Evolutionary conservation across 306 rosid species (phyloP), one percentile per base, ranked within the genome.

Genomic region (Lupinus albus): DNA sequence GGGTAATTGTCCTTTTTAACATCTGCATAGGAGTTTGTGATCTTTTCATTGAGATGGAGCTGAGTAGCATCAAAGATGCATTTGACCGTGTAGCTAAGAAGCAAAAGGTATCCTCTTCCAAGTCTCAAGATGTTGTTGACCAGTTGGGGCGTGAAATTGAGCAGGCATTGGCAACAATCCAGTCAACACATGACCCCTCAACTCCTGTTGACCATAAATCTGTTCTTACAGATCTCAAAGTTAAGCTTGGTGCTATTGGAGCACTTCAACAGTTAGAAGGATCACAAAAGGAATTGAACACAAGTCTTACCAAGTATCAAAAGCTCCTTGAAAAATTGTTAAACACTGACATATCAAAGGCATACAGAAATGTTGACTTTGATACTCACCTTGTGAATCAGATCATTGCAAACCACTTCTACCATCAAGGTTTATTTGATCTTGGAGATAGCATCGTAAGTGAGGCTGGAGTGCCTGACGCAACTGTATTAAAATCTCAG

Each of bases 21-120:
- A 50, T 80, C 49, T 39, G 58, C 70, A 71, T 73, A 87, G 94
- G 84, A 63, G 76, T 64, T 75, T 69, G 52, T 61, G 66, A 46
- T 74, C 67, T 16, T 50, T 73, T 30, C 49, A 44, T 61, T 63
- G 64, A 69, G 71, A 93, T 93, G 99, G 99, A 89, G 78, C 83
- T 86, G 78, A 84, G 62, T 76, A 77, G 82, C 73, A 68, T 93
- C 64, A 88, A 72, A 82, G 99, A 90, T 83, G 89, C 95, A 68
- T 88, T 88, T 83, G 89, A 88, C n/a, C 86, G 87, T 61, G 90
- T 86, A 36, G 76, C 86, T 63, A 88, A 91, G 88, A 89, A 93
- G 82, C 99, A 93, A 81, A 93, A 89, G 79, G 51, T 88, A 20
- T 88, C 90, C 61, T 80, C 85, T 79, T 84, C 88, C 51, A 89